Percentiles rank a stretch among this genome's conserved stretches.
Conservation (phyloP, 768 basidiomycete species). For the Termitomyces sp. region DNA sequence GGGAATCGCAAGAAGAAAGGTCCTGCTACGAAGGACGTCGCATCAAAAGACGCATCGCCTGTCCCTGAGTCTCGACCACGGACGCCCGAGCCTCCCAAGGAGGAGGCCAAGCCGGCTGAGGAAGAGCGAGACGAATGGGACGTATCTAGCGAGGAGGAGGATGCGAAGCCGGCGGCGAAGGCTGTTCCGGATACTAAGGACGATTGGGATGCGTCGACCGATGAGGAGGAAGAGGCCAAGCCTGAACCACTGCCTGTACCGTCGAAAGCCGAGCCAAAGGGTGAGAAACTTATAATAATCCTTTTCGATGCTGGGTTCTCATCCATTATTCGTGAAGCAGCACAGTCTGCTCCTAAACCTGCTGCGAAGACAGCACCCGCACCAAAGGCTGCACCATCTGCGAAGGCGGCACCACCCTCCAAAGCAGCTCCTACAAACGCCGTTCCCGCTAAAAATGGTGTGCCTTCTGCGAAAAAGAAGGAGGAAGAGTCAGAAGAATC, state of each 20-base stretch:
- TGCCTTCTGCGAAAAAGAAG: constrained; percentile 8
- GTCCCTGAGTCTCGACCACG: constrained; percentile 51
- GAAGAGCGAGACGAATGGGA: constrained; percentile 57
- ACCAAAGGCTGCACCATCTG: neutral
- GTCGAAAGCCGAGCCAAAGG: constrained; percentile 10
- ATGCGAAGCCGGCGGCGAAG: constrained; percentile 23
- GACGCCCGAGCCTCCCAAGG: constrained; percentile 35
- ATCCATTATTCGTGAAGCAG: constrained; percentile 4
- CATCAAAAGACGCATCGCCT: constrained; percentile 49
- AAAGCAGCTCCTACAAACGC: constrained; percentile 12
- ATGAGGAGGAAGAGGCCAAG: constrained; percentile 46
- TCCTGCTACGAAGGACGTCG: constrained; percentile 37
- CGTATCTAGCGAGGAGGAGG: constrained; percentile 56
- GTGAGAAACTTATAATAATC: neutral
- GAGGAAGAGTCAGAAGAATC: constrained; percentile 25
- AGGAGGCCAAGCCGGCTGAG: constrained; percentile 21
- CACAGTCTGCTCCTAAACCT: neutral
- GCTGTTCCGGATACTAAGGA: constrained; percentile 14
- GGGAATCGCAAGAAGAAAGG: constrained; percentile 80
- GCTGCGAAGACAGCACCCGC: neutral
- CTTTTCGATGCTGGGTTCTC: neutral
- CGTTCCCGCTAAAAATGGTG: constrained; percentile 14
- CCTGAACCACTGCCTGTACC: constrained; percentile 10
- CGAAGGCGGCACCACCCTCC: neutral
- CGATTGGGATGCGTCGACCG: constrained; percentile 68